phyloP scores from a whole-genome alignment of 1,284 basidiomycete species.

The Ceratobasidium sp. region DNA sequence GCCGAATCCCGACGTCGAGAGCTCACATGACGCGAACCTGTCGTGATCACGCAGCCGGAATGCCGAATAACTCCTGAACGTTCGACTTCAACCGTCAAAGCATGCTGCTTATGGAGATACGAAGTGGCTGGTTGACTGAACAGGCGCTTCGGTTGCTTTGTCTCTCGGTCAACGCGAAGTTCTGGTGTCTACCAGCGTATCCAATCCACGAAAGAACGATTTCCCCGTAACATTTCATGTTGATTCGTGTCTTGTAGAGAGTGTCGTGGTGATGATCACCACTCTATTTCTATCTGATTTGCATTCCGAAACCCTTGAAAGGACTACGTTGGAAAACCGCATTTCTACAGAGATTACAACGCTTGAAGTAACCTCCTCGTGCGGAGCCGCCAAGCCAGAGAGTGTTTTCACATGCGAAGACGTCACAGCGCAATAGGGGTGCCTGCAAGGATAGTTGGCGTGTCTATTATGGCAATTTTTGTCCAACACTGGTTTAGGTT shows the following conservation, averaged over 20 bases:
- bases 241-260: not conserved
- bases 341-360: no score
- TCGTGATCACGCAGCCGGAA: not conserved
- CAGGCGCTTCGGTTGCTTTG: not conserved
- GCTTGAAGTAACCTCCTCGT: no score
- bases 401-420: no score
- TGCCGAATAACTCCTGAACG: not conserved
- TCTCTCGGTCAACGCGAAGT: not conserved
- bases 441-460: no score
- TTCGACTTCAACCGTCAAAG: not conserved
- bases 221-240: not conserved
- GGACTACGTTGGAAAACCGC: no score
- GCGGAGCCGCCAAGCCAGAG: no score
- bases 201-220: not conserved
- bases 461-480: no score
- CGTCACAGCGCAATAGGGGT: no score
- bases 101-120: not conserved
- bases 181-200: not conserved
- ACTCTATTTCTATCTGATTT: not conserved
- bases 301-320: not conserved
- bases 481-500: no score
- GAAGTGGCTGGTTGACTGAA: not conserved
- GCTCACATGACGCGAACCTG: conserved; percentile 37
- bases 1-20: conserved; percentile 40
- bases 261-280: not conserved